Percentiles rank a stretch among this genome's conserved stretches.
Evolutionary conservation across 2,329 filamentous ascomycete species (phyloP).

Genomic region (Sarocladium brachiariae): DNA sequence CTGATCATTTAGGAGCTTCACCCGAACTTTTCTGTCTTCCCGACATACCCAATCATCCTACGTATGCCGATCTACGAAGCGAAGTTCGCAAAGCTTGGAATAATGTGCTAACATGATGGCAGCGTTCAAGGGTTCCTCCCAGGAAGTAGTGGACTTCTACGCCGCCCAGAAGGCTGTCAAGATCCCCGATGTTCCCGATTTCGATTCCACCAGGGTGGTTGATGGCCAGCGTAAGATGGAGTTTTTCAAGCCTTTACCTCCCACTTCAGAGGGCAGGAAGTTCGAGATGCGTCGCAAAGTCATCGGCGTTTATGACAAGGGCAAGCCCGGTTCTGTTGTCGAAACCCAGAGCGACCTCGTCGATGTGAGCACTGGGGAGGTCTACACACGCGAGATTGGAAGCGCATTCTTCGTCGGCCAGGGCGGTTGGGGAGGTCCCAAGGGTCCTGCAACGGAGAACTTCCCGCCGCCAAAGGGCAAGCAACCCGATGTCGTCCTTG

Average conservation of each 20-base stretch:
- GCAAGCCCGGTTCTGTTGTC: slow-evolving; percentile 72
- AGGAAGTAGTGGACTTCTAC: slow-evolving; percentile 83
- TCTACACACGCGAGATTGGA: slow-evolving; percentile 62
- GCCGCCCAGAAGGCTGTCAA: slow-evolving; percentile 55
- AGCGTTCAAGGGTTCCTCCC: slow-evolving; percentile 70
- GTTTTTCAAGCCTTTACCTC: slow-evolving; percentile 69
- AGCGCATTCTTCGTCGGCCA: slow-evolving; percentile 77
- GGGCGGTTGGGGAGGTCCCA: slow-evolving; percentile 79
- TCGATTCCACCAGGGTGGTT: slow-evolving; percentile 67
- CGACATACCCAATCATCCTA: slow-evolving; percentile 78
- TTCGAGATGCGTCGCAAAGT: slow-evolving; percentile 76
- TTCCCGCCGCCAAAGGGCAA: slow-evolving; percentile 70
- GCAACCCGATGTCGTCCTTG: slow-evolving; percentile 65
- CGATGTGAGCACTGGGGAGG: slow-evolving; percentile 59
- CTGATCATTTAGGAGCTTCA: slow-evolving; percentile 63
- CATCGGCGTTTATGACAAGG: slow-evolving; percentile 84
- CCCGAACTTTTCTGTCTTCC: slow-evolving; percentile 80
- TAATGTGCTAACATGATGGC: slow-evolving; percentile 13
- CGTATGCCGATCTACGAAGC: slow-evolving; percentile 33
- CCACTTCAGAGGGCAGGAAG: slow-evolving; percentile 60
- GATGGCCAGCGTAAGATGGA: slow-evolving; percentile 79
- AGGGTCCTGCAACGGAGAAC: slow-evolving; percentile 73
- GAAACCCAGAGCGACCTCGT: slow-evolving; percentile 74
- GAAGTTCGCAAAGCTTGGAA: too few species aligned
- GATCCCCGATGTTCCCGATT: slow-evolving; percentile 70